These are phyloP conservation scores for Mycena latifolia DNA, from an alignment of 768 basidiomycete species.

Conservation along the genomic window DNA sequence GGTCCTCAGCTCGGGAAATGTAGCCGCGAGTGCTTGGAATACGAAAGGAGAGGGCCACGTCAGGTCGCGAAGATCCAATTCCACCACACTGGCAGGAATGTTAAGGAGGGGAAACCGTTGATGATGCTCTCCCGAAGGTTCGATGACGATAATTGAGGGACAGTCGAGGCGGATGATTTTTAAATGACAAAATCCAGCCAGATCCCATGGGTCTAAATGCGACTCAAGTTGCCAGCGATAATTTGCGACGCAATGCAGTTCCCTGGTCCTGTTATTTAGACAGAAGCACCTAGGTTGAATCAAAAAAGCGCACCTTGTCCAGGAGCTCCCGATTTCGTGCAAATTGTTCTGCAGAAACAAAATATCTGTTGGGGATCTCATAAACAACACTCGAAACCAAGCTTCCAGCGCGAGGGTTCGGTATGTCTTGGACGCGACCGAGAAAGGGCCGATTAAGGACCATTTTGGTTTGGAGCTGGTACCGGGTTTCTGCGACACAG, in stretches of 20 bases:
- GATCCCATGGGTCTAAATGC: conserved; percentile 33
- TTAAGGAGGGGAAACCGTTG: conserved; percentile 42
- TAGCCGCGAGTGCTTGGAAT: conserved; percentile 37
- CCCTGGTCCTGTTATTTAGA: conserved; percentile 36
- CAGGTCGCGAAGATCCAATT: conserved; percentile 47
- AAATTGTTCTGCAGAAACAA: conserved; percentile 39
- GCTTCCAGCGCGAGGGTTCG: conserved; percentile 43
- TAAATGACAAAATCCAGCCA: conserved; percentile 46
- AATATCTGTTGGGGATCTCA: conserved; percentile 41
- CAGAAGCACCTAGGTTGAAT: not conserved
- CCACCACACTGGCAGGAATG: conserved; percentile 39
- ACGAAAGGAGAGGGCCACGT: conserved; percentile 48
- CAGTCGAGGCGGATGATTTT: conserved; percentile 28
- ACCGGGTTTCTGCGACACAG: conserved; percentile 11
- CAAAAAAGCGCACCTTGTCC: conserved; percentile 38
- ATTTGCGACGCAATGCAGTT: conserved; percentile 47
- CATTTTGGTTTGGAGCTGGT: conserved; percentile 29
- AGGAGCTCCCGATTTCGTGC: conserved; percentile 39
- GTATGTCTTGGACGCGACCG: conserved; percentile 45
- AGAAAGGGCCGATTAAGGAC: conserved; percentile 43
- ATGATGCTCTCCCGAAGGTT: not conserved
- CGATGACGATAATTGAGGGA: not conserved
- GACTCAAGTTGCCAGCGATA: not conserved
- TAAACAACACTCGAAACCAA: conserved; percentile 50
- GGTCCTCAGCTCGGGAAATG: conserved; percentile 40